Base-by-base conservation (phyloP, 1,284 basidiomycete genomes). In the Tetrapyrgos nigripes region DNA sequence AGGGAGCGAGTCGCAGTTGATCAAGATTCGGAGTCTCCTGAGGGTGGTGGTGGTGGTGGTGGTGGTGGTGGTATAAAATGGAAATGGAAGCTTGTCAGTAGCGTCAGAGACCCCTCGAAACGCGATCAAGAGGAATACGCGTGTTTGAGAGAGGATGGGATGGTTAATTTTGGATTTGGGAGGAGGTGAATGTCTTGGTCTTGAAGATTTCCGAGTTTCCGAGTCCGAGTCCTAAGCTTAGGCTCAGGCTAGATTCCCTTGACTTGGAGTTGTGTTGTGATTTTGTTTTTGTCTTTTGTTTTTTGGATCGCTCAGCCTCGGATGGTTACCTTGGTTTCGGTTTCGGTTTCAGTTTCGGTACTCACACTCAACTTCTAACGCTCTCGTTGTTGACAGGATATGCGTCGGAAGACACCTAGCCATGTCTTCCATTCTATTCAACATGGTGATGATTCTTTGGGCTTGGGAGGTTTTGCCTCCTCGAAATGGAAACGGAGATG, bases 321-420 rank as follows among this genome's bases (percentile, higher is more conserved):
- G 9, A 33, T 14, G 31, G 31, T 8, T 8, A 33, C 31, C 31
- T 33, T n/a, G 9, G 31, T 33, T 33, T n/a, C n/a, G n/a, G n/a
- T n/a, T n/a, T 2, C 21, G 17, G 9, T 45, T 33, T n/a, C n/a
- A n/a, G n/a, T n/a, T n/a, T n/a, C n/a, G n/a, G n/a, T n/a, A n/a
- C n/a, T n/a, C n/a, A n/a, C n/a, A n/a, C n/a, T n/a, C n/a, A n/a
- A n/a, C 21, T 11, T 13, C 23, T 54, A 44, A 46, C 11, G 24
- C n/a, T 40, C 17, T 49, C 50, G 14, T 40, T 47, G 14, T 40
- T 26, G 24, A 33, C 71, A 63, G 64, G n/a, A 61, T 64, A 19
- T 66, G 64, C 37, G 57, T 60, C 21, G 64, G 64, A 10, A 53
- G 60, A 11, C 57, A 62, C 29, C 23, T 66, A 19, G 62, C 64